Evolutionary conservation across 441 rosid genomes (phyloP), one percentile per base, ranked within the genome.

Genomic region (Erodium texanum): DNA sequence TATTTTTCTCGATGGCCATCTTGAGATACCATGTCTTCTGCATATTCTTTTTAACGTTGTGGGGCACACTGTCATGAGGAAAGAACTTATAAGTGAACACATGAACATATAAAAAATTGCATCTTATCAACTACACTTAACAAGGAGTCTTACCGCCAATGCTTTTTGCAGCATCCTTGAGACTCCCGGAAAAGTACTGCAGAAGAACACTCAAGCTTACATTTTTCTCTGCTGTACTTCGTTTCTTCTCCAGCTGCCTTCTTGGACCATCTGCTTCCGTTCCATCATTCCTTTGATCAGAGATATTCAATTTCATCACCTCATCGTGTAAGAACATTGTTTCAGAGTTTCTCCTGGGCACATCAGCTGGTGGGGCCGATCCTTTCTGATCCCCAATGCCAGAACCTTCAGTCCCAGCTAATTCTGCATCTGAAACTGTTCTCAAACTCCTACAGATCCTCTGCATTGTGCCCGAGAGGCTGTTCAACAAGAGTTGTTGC

Each of bases 1-100:
- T 73, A 93, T 89, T 83, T 93, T 93, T 19, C 97, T 90, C 67
- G 94, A 93, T 24, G 97, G 98, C 97, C 98, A 93, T 76, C 98
- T 87, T 58, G 84, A 84, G 71, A 93, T 89, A 43, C 98, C 98
- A 65, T 90, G 98, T 68, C 89, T 91, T 78, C 97, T 85, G 82
- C 98, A 93, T 78, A 93, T 93, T 75, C 98, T 85, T 84, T 93
- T 90, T 72, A 90, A 77, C 6, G 98, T 93, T 22, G 98, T 93
- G 10, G 97, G 97, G 81, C 98, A 90, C 75, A 93, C 97, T 90
- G 69, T 75, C 77, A 56, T 71, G 48, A 19, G 12, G 20, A 75
- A 76, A 71, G 59, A 41, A 41, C 2, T 41, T 41, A 41, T 7
- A 5, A 15, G 12, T 41, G 48, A 5, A 48, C 14, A 63, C 3